Conservation (phyloP, 176 grass and related monocot genomes). For the Ensete ventricosum region DNA sequence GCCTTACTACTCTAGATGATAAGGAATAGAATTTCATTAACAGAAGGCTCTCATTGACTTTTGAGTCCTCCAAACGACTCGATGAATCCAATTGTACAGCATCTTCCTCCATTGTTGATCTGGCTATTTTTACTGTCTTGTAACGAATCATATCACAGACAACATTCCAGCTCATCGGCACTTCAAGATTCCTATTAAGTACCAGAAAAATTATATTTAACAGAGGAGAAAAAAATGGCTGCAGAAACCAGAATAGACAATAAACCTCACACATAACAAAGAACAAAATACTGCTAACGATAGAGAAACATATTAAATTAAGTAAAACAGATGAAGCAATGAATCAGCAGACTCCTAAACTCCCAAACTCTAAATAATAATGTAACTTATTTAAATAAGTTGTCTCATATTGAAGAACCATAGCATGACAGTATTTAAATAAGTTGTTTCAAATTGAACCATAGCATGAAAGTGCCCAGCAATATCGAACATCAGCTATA, state of each 20-base stretch:
- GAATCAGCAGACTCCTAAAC: neutral
- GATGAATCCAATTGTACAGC: slow-evolving; percentile 8
- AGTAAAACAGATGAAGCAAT: neutral
- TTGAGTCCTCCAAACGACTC: slow-evolving; percentile 47
- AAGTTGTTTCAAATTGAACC: neutral
- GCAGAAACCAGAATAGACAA: neutral
- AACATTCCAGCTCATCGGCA: slow-evolving; percentile 54
- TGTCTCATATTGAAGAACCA: neutral
- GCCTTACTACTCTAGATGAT: slow-evolving; percentile 56
- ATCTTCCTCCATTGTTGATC: slow-evolving; percentile 25
- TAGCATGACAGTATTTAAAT: neutral
- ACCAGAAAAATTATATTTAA: slow-evolving; percentile 13
- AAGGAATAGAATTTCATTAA: slow-evolving; percentile 86
- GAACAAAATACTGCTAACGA: neutral
- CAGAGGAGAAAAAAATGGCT: neutral
- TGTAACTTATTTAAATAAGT: neutral
- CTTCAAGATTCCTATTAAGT: slow-evolving; percentile 40
- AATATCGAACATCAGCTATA: neutral
- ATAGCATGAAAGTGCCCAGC: neutral
- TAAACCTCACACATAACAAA: neutral
- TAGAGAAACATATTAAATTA: neutral
- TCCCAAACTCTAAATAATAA: neutral
- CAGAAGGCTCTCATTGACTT: slow-evolving; percentile 81
- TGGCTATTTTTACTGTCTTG: slow-evolving; percentile 27
- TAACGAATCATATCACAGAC: slow-evolving; percentile 39